Evolutionary conservation across 2,329 filamentous ascomycete species (phyloP), one percentile per base, ranked within the genome.

Genomic region (Verticillium dahliae): DNA sequence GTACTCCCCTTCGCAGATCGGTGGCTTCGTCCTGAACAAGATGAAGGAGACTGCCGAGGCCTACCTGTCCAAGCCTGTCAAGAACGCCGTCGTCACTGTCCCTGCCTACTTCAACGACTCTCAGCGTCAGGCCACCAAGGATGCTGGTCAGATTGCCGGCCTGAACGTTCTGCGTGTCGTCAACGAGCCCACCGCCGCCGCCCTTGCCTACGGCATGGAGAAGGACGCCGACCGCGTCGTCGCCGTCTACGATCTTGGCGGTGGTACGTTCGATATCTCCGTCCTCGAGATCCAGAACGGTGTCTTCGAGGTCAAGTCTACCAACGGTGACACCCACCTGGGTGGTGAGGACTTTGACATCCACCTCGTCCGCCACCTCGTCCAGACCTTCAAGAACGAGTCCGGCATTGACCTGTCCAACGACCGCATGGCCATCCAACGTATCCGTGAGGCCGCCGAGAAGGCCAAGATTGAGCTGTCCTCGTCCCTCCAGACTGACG

Each of bases 381-480:
- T 97, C 67, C 85, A 92, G 77, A 89, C 96, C 74, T 98, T 97
- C 86, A 97, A 97, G 90, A 94, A 92, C 81, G 91, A 96, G 69
- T 92, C 91, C 67, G 89, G 90, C 66, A 90, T 97, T 68, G 94
- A 98, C 76, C 87, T 98, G 69, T 90, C 92, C 63, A 81, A 80
- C 73, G 94, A 98, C 83, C 92, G 94, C 77, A 97, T 97, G 93
- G 94, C 94, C 70, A 96, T 98, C 74, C 94, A 97, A 86, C 90
- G 94, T 87, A 97, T 98, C 77, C 93, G 94, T 81, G 94, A 97
- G 83, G 94, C 93, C 69, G 92, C 93, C 69, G 94, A 98, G 86
- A 97, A 97, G 88, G 94, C 94, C 75, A 98, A 98, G 91, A 97
- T 97, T 73, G 94, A 97, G 82, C 84, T 98, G 69, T 98, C 94